phyloP scores from a whole-genome alignment of 2,329 filamentous ascomycete species.

The Neonectria ditissima region DNA sequence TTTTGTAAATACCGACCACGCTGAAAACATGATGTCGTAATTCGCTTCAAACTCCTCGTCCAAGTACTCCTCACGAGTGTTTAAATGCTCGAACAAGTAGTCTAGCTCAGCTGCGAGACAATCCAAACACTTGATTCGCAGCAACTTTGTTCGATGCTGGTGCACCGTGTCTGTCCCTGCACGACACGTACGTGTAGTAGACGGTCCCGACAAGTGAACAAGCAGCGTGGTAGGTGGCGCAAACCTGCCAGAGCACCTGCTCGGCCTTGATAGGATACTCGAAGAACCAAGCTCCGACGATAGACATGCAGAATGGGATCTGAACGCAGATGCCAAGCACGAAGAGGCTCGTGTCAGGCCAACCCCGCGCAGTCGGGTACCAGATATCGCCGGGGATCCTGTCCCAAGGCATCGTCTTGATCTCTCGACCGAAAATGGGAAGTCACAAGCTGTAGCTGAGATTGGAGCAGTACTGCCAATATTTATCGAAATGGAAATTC shows the following conservation, averaged over 20 bases:
- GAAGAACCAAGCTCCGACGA: not conserved
- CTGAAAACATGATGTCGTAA: too few relatives aligned
- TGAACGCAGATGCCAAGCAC: not conserved
- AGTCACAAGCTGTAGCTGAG: not conserved
- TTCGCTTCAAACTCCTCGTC: not conserved
- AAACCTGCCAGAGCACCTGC: not conserved
- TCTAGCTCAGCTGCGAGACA: not conserved
- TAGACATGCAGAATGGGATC: not conserved
- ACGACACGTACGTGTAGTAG: not conserved
- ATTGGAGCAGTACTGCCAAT: not conserved
- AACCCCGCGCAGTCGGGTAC: not conserved
- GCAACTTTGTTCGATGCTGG: not conserved
- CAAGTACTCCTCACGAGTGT: not conserved
- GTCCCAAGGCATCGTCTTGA: not conserved
- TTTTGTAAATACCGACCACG: too few relatives aligned
- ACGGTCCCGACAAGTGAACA: not conserved
- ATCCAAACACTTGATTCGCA: not conserved
- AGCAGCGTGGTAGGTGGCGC: not conserved
- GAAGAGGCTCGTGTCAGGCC: not conserved
- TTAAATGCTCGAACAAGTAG: too few relatives aligned
- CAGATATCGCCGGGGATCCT: not conserved
- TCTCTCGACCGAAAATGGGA: not conserved
- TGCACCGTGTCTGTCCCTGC: not conserved
- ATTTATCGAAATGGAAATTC: not conserved
- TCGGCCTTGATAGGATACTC: not conserved